Percentiles rank a stretch among this genome's conserved stretches.
Evolutionary conservation across 2,329 filamentous ascomycete genomes (phyloP).

Genomic region (Claviceps humidiphila): DNA sequence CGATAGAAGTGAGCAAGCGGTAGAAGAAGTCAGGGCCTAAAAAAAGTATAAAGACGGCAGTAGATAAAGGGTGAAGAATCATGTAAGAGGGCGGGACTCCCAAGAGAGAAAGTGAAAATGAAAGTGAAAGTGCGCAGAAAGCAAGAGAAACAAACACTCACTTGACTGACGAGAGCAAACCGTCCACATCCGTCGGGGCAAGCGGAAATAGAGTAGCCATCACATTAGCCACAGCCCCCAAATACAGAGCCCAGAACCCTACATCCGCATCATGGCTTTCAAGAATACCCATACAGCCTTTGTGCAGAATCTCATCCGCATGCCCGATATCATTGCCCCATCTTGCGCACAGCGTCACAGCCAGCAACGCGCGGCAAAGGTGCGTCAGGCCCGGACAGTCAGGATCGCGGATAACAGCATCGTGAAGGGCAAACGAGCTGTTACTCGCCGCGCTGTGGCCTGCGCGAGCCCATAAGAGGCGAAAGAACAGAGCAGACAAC

Average conservation of each 20-base stretch:
- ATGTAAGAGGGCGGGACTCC: no score
- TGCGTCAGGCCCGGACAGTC: conserved; percentile 64
- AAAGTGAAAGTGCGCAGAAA: neutral
- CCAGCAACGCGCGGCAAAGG: conserved; percentile 54
- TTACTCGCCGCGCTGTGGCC: conserved; percentile 39
- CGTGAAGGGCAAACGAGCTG: conserved; percentile 58
- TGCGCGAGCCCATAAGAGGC: conserved; percentile 36
- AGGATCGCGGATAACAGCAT: conserved; percentile 55
- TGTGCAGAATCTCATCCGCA: conserved; percentile 30
- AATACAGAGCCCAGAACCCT: conserved; percentile 40
- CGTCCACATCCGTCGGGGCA: conserved; percentile 22
- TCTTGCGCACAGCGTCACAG: conserved; percentile 56
- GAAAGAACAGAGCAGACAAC: conserved; percentile 31
- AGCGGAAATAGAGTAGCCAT: conserved; percentile 29
- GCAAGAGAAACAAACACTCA: conserved; percentile 11
- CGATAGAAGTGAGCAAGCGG: neutral
- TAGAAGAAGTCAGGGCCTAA: neutral
- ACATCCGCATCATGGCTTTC: conserved; percentile 23
- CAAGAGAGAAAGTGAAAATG: neutral
- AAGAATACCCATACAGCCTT: conserved; percentile 29
- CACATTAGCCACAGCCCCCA: conserved; percentile 33
- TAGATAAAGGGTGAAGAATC: no score
- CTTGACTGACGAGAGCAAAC: conserved; percentile 25
- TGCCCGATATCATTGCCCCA: conserved; percentile 53
- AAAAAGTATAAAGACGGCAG: neutral